These are phyloP conservation scores for Pythium scleroteichum DNA, from an alignment of 352 stramenopile genomes.

Conservation along the genomic window DNA sequence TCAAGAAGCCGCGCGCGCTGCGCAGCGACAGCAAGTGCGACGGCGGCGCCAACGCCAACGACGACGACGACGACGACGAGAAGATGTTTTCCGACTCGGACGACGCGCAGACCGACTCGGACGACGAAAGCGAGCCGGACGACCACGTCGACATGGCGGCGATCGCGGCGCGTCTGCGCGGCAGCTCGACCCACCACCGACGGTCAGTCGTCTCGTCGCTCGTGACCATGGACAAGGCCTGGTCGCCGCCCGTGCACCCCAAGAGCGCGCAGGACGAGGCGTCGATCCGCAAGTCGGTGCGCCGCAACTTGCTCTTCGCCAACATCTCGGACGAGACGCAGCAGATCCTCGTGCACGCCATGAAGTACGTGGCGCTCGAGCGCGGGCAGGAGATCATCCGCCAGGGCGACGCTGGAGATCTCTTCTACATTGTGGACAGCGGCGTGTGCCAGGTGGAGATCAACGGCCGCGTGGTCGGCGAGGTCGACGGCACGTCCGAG, in stretches of 20 bases:
- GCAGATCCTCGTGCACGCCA: slow-evolving; percentile 70
- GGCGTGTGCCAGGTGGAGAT: slow-evolving; percentile 80
- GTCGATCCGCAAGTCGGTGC: slow-evolving; percentile 57
- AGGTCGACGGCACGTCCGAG: slow-evolving; percentile 52
- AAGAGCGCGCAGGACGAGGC: slow-evolving; percentile 56
- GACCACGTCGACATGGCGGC: slow-evolving; percentile 46
- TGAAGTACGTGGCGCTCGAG: slow-evolving; percentile 57
- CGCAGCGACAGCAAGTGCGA: slow-evolving; percentile 32
- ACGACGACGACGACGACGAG: slow-evolving; percentile 25
- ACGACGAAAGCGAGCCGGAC: slow-evolving; percentile 24
- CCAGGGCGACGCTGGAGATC: slow-evolving; percentile 81
- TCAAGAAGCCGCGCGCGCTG: neutral
- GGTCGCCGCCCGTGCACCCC: slow-evolving; percentile 47
- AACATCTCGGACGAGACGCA: slow-evolving; percentile 67
- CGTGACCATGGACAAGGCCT: slow-evolving; percentile 48
- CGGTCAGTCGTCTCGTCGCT: slow-evolving; percentile 62
- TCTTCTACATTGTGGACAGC: slow-evolving; percentile 91
- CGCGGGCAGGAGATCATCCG: slow-evolving; percentile 54
- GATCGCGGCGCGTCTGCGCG: slow-evolving; percentile 41
- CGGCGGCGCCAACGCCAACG: slow-evolving; percentile 29
- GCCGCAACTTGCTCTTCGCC: slow-evolving; percentile 65
- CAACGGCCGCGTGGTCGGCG: slow-evolving; percentile 54
- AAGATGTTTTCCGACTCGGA: slow-evolving; percentile 20
- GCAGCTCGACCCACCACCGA: slow-evolving; percentile 38
- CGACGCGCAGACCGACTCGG: slow-evolving; percentile 31